Percentiles rank a stretch among this genome's conserved stretches.
phyloP scores from a whole-genome alignment of 148 eudicot genomes.

The Rhododendron mucronatum region DNA sequence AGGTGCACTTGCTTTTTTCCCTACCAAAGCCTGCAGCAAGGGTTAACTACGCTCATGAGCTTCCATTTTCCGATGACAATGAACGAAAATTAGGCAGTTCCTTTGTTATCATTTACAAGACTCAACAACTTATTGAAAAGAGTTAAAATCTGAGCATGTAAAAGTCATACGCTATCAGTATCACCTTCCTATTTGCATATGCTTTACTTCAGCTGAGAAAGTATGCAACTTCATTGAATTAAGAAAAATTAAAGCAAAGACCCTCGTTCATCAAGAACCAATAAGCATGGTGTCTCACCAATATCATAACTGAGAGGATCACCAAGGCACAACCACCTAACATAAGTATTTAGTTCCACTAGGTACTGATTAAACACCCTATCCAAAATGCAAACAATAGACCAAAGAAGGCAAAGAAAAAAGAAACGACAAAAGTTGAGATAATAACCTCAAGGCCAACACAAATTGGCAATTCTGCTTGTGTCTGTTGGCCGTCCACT shows the following conservation, averaged over 20 bases:
- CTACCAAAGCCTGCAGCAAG: constrained; percentile 61
- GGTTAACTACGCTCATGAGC: constrained; percentile 1
- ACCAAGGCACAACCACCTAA: not conserved
- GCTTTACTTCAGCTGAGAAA: not conserved
- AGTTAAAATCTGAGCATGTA: not conserved
- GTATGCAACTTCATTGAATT: not conserved
- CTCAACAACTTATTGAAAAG: not conserved
- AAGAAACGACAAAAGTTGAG: not conserved
- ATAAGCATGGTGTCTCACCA: not conserved
- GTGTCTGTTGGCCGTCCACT: constrained; percentile 18
- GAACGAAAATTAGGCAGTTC: not conserved
- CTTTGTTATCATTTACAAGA: not conserved
- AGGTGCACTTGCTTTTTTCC: constrained; percentile 42
- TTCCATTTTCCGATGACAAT: not conserved
- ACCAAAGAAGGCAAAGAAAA: not conserved
- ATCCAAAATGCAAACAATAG: not conserved
- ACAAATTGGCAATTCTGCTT: constrained; percentile 68
- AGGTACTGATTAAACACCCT: not conserved
- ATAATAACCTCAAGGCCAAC: constrained; percentile 72
- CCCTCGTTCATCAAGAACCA: not conserved
- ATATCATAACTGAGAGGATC: not conserved
- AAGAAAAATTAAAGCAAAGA: not conserved
- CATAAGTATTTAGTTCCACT: not conserved
- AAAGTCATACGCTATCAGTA: not conserved
- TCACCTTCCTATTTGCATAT: constrained; percentile 3